Evolutionary conservation across 2,329 filamentous ascomycete genomes (phyloP).

Genomic region (Myriosclerotinia curreyana): DNA sequence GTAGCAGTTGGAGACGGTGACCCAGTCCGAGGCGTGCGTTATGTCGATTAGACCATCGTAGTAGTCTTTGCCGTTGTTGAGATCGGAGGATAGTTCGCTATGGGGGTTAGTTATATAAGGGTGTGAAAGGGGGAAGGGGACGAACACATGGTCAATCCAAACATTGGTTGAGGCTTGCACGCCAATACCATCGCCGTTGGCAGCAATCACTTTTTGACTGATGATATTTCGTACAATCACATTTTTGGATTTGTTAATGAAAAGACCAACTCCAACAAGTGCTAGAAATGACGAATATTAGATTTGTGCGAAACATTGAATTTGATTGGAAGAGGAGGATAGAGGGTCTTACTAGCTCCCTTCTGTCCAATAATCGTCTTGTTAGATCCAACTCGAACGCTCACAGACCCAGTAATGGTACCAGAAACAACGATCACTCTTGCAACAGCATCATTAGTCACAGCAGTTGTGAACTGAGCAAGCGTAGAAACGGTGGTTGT

Average conservation of each 20-base stretch:
- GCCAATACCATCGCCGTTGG: constrained; percentile 49
- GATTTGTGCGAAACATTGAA: background rate
- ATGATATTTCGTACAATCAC: constrained; percentile 58
- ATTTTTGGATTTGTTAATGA: constrained; percentile 48
- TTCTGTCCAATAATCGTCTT: constrained; percentile 45
- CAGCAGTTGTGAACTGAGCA: constrained; percentile 30
- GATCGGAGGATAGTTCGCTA: constrained; percentile 39
- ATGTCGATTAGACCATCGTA: constrained; percentile 47
- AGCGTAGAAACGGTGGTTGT: constrained; percentile 48
- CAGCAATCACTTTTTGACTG: constrained; percentile 47
- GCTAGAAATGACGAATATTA: constrained; percentile 28
- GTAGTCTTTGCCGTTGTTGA: constrained; percentile 43
- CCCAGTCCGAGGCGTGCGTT: constrained; percentile 45
- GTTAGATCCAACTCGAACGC: constrained; percentile 37
- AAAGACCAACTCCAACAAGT: constrained; percentile 48
- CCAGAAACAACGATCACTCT: constrained; percentile 47
- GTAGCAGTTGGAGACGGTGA: constrained; percentile 46
- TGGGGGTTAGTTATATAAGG: constrained; percentile 13
- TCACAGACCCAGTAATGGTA: constrained; percentile 32
- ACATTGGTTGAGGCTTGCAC: constrained; percentile 49
- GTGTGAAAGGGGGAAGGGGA: too few relatives aligned
- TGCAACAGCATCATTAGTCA: constrained; percentile 42
- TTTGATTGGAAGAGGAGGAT: background rate
- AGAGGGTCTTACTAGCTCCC: constrained; percentile 36
- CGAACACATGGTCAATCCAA: constrained; percentile 34